Evolutionary conservation across 148 eudicot genomes (phyloP), one percentile per base, ranked within the genome.

Genomic region (Mesembryanthemum crystallinum): DNA sequence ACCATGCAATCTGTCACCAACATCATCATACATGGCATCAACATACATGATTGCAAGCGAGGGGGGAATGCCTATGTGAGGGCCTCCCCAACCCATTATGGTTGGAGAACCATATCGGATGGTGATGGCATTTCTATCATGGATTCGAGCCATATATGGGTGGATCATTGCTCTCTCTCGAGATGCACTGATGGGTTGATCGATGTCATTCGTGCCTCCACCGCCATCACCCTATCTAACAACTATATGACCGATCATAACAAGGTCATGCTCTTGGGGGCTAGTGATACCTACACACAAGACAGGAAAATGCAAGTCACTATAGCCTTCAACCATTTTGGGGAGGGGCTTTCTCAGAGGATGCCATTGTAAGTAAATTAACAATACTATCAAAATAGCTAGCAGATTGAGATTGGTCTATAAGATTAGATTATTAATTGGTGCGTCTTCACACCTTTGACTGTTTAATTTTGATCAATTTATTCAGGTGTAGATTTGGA

Each of bases 221-320:
- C 88, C 20, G 88, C 93, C 1, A 89, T 89, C 3, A 89, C 93
- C 0, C 87, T 89, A 17, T 89, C 93, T 1, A 89, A 89, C 65
- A 89, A 89, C 52, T 86, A 84, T 42, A 67, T 89, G 88, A 87
- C 89, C 29, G 87, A 84, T 45, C 91, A 89, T 73, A 52, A 89
- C 58, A 89, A 87, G 84, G 93, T 89, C 35, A 89, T 89, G 93
- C 64, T 89, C 24, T 78, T 89, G 77, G 91, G 93, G 0, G 89
- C 87, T 49, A 86, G 88, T 74, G 91, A 87, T 76, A 62, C 63
- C 29, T 79, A 47, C 1, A 84, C 79, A 6, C 69, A 71, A 8
- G 93, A 89, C 82, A 89, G 86, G 78, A 83, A 79, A 71, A 89
- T 89, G 93, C 93, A 89, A 62, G 93, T 89, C 21, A 87, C 93